phyloP scores from a whole-genome alignment of 1,284 basidiomycete genomes.

The Ceratobasidium sp. region DNA sequence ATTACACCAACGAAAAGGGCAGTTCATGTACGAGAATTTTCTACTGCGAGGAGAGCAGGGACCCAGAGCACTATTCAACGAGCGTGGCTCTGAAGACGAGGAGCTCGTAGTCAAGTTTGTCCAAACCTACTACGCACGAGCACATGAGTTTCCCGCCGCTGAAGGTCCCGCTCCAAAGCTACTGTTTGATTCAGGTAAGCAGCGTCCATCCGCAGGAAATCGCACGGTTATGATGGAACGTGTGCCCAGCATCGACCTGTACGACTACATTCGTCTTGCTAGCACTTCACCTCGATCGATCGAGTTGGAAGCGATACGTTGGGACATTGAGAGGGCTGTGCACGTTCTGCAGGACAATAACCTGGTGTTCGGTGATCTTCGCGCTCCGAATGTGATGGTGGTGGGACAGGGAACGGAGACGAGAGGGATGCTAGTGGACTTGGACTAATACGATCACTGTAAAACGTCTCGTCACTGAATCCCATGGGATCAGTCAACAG shows the following conservation, averaged over 20 bases:
- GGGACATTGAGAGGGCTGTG: constrained; percentile 26
- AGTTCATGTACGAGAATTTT: not conserved
- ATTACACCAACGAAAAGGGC: not conserved
- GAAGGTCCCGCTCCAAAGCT: constrained; percentile 43
- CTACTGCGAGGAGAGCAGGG: not conserved
- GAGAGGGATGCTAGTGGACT: constrained; percentile 34
- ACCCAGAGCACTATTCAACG: too few relatives aligned
- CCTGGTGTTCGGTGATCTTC: constrained; percentile 41
- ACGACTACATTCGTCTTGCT: not conserved
- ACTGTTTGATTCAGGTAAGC: constrained; percentile 5
- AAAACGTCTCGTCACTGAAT: too few relatives aligned
- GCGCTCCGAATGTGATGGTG: constrained; percentile 36
- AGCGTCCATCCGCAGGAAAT: not conserved
- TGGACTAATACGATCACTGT: constrained; percentile 41
- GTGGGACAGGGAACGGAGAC: not conserved
- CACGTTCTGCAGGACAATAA: constrained; percentile 12
- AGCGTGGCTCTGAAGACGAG: not conserved
- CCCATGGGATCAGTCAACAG: too few relatives aligned
- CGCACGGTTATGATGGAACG: constrained; percentile 37
- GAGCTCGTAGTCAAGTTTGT: constrained; percentile 44
- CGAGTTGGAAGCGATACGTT: not conserved
- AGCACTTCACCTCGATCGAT: not conserved
- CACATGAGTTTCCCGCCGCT: constrained; percentile 40
- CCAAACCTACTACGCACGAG: constrained; percentile 28
- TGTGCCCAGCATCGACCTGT: not conserved